These are phyloP conservation scores for Gossypium schwendimanii DNA, from an alignment of 441 rosid genomes.

Conservation along the genomic window DNA sequence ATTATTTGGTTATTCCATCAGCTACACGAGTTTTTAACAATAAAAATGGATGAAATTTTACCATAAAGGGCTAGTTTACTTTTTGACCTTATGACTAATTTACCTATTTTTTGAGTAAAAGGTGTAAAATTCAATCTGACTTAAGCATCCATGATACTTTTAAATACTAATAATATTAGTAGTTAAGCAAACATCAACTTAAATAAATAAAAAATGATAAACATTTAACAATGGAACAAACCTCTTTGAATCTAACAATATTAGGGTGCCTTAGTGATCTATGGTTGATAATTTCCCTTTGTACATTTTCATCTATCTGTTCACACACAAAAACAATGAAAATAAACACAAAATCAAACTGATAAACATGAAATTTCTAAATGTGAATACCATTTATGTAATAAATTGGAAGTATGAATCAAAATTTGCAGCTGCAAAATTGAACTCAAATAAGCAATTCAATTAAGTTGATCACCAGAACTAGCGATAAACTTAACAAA, in stretches of 20 bases:
- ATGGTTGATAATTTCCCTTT: constrained; percentile 91
- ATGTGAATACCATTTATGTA: neutral
- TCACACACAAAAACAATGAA: constrained; percentile 2
- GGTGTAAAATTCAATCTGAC: no score
- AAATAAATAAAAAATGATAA: neutral
- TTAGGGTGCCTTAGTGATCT: constrained; percentile 91
- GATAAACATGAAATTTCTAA: neutral
- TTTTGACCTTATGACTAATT: no score
- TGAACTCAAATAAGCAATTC: neutral
- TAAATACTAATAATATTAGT: no score
- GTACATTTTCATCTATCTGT: constrained; percentile 95
- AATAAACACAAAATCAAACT: neutral
- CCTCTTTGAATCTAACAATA: constrained; percentile 97
- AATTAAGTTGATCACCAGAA: neutral
- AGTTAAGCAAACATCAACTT: no score
- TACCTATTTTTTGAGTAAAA: no score
- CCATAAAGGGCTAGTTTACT: no score
- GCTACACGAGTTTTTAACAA: no score
- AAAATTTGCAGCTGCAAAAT: neutral
- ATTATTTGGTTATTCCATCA: no score
- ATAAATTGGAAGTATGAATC: neutral
- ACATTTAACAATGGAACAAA: constrained; percentile 19
- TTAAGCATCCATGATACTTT: no score
- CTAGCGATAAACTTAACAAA: neutral
- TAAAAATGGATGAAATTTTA: no score